phyloP scores from a whole-genome alignment of 768 basidiomycete genomes.

The Multifurca ochricompacta region DNA sequence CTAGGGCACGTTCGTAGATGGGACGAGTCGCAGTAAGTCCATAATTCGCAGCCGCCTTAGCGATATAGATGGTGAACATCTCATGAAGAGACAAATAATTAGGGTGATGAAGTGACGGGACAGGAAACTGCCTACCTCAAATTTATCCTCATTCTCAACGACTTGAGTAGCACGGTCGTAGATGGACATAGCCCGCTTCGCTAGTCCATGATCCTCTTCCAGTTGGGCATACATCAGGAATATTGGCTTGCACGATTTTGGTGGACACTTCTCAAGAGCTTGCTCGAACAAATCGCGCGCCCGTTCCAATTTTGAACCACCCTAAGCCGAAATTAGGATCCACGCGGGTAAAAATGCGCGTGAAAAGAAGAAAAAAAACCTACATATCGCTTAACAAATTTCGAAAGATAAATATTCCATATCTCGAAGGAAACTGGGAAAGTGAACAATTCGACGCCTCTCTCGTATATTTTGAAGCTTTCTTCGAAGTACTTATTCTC shows the following conservation, averaged over 20 bases:
- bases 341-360: background rate
- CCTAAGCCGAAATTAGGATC: conserved; percentile 37
- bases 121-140: conserved; percentile 56
- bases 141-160: conserved; percentile 86
- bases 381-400: conserved; percentile 95
- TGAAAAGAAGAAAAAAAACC: conserved; percentile 27
- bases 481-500: conserved; percentile 99
- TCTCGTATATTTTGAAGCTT: conserved; percentile 97
- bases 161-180: conserved; percentile 87
- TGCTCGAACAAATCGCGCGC: conserved; percentile 98
- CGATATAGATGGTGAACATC: conserved; percentile 97
- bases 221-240: conserved; percentile 95
- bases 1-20: conserved; percentile 93
- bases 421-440: conserved; percentile 98
- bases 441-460: conserved; percentile 94
- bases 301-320: conserved; percentile 89
- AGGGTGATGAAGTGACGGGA: background rate
- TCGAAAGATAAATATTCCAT: conserved; percentile 97
- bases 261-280: conserved; percentile 91
- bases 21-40: conserved; percentile 93
- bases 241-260: conserved; percentile 89
- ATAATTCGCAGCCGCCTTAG: conserved; percentile 93
- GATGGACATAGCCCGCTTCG: conserved; percentile 92
- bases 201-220: conserved; percentile 92
- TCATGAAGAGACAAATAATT: conserved; percentile 27